Evolutionary conservation across 306 rosid species (phyloP).

Genomic region (Ceratonia siliqua): DNA sequence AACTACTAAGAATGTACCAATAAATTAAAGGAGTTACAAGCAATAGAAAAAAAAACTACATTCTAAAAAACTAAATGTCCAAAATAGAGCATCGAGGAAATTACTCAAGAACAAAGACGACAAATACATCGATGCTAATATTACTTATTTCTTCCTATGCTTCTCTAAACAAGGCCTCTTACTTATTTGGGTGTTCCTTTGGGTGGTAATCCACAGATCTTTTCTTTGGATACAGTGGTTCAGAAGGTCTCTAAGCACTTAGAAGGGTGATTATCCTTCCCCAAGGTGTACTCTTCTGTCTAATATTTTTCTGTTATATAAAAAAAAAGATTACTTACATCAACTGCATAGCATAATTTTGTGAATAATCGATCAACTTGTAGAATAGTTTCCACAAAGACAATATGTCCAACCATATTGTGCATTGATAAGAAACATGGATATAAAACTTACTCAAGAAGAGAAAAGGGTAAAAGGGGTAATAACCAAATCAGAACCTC

Average conservation of each 20-base stretch:
- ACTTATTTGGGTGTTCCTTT: too few relatives aligned
- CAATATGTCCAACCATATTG: neutral
- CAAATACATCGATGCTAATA: neutral
- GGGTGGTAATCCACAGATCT: too few relatives aligned
- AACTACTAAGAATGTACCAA: neutral
- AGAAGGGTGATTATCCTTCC: too few relatives aligned
- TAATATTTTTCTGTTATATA: too few relatives aligned
- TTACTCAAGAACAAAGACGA: neutral
- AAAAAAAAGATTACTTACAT: neutral
- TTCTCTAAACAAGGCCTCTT: too few relatives aligned
- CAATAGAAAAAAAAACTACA: slow-evolving; percentile 10
- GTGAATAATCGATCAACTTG: neutral
- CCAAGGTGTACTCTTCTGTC: too few relatives aligned
- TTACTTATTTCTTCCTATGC: too few relatives aligned
- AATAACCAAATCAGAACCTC: too few relatives aligned
- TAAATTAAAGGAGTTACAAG: slow-evolving; percentile 2
- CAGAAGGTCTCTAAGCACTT: too few relatives aligned
- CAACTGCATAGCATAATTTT: neutral
- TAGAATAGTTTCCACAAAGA: neutral
- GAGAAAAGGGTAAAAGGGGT: too few relatives aligned
- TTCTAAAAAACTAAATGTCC: neutral
- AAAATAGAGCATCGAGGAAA: neutral
- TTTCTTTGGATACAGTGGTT: too few relatives aligned
- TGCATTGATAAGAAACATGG: neutral
- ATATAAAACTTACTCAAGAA: neutral